Conservation (phyloP, 495 filamentous ascomycete species). For the Recurvomyces mirabilis region DNA sequence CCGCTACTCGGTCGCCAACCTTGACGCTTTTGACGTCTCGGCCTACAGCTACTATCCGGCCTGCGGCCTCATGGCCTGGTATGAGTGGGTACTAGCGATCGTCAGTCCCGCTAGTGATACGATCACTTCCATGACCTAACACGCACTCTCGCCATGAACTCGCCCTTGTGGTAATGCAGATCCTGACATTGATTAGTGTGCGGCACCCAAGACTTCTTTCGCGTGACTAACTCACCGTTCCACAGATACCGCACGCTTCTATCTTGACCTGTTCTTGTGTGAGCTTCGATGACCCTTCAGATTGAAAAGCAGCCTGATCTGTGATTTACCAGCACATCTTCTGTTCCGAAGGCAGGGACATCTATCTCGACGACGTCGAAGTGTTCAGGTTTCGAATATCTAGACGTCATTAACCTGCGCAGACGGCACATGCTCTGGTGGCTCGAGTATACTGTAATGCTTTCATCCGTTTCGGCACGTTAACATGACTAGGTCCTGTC, state of each 20-base stretch:
- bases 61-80: constrained; percentile 46
- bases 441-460: constrained; percentile 1
- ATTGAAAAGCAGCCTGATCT: neutral
- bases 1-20: constrained; percentile 54
- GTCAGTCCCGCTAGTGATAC: neutral
- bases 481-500: too few species aligned
- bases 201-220: neutral
- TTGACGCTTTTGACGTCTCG: constrained; percentile 50
- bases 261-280: constrained; percentile 9
- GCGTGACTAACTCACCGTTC: constrained; percentile 1
- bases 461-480: constrained; percentile 9
- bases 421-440: neutral
- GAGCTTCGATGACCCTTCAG: neutral
- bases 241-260: constrained; percentile 11
- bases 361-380: constrained; percentile 9
- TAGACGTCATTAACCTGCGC: neutral
- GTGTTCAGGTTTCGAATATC: constrained; percentile 5
- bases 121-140: too few species aligned
- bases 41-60: constrained; percentile 42
- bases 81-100: constrained; percentile 21
- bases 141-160: constrained; percentile 13
- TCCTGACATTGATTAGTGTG: neutral
- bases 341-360: neutral
- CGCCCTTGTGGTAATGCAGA: constrained; percentile 14
- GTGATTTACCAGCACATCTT: constrained; percentile 7